A percentile compares a stretch with the other conserved stretches of the same genome.
Conservation (phyloP, 164 flowering plant genomes). For the Echeveria elegans region DNA sequence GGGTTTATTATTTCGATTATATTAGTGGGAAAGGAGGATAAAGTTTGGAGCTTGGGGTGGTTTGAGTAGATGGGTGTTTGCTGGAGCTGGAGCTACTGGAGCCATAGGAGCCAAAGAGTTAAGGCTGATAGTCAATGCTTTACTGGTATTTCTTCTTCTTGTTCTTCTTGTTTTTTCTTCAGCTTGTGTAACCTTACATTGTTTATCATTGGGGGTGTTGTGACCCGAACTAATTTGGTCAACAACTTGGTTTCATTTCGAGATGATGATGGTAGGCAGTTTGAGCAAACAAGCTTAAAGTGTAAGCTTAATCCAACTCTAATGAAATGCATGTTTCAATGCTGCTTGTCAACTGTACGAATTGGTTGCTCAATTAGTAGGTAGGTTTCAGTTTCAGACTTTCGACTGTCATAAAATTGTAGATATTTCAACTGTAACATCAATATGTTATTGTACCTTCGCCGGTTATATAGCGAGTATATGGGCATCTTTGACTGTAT, state of each 20-base stretch:
- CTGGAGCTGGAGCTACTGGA: constrained; percentile 40
- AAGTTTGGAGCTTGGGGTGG: background rate
- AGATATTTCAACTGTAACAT: too few species aligned
- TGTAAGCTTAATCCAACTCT: background rate
- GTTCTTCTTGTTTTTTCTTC: background rate
- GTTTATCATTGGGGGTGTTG: background rate
- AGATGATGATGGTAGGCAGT: background rate
- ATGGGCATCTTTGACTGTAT: background rate
- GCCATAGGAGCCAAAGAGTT: constrained; percentile 35
- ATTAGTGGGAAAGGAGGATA: background rate
- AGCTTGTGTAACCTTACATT: background rate
- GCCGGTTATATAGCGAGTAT: background rate
- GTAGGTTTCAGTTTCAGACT: background rate
- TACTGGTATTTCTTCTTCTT: constrained; percentile 20
- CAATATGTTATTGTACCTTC: background rate
- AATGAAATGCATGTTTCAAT: background rate
- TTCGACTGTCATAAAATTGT: too few species aligned
- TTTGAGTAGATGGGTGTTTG: constrained; percentile 35
- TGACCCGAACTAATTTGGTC: background rate
- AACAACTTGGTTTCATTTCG: too few species aligned
- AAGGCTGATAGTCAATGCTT: constrained; percentile 26
- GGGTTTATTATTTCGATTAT: background rate
- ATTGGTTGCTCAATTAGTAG: background rate
- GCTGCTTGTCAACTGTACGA: background rate
- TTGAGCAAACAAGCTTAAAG: too few species aligned